These are phyloP conservation scores for Talaromyces thailandensis DNA, from an alignment of 495 filamentous ascomycete species.

Conservation along the genomic window DNA sequence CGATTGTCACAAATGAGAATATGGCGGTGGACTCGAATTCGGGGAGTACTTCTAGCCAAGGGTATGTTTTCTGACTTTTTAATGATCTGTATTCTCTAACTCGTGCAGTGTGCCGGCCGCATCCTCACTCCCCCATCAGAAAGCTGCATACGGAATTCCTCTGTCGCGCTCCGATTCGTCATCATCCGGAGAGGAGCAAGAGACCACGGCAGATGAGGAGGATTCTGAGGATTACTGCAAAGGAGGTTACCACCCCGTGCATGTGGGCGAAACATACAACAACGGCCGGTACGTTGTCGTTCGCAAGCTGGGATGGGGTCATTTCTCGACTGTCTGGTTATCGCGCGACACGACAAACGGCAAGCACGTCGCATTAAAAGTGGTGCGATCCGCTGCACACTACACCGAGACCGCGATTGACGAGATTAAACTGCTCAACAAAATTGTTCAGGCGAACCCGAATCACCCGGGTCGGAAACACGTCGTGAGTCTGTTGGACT, in stretches of 20 bases:
- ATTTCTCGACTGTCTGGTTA: slow-evolving; percentile 98
- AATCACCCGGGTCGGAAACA: slow-evolving; percentile 88
- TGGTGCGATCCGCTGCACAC: slow-evolving; percentile 92
- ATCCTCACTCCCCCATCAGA: slow-evolving; percentile 39
- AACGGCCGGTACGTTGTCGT: slow-evolving; percentile 94
- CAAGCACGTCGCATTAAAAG: slow-evolving; percentile 96
- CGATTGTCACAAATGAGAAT: slow-evolving; percentile 78
- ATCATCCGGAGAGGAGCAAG: slow-evolving; percentile 72
- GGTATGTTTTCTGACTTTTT: slow-evolving; percentile 30
- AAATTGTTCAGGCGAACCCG: slow-evolving; percentile 90
- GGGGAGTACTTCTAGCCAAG: slow-evolving; percentile 36
- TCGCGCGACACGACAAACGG: slow-evolving; percentile 83
- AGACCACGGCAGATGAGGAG: slow-evolving; percentile 95
- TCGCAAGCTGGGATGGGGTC: slow-evolving; percentile 96
- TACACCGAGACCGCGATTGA: slow-evolving; percentile 99
- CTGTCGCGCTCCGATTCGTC: slow-evolving; percentile 73
- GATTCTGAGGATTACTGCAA: slow-evolving; percentile 99
- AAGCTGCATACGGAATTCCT: slow-evolving; percentile 33
- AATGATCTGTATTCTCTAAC: slow-evolving; percentile 19
- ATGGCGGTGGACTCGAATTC: slow-evolving; percentile 27
- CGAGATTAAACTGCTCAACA: slow-evolving; percentile 96
- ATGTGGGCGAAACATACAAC: slow-evolving; percentile 92
- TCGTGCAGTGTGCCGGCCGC: slow-evolving; percentile 24
- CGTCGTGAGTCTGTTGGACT: slow-evolving; percentile 91
- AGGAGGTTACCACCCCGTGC: slow-evolving; percentile 92